phyloP scores from a whole-genome alignment of 2,329 filamentous ascomycete genomes.

The Pyricularia grisea region DNA sequence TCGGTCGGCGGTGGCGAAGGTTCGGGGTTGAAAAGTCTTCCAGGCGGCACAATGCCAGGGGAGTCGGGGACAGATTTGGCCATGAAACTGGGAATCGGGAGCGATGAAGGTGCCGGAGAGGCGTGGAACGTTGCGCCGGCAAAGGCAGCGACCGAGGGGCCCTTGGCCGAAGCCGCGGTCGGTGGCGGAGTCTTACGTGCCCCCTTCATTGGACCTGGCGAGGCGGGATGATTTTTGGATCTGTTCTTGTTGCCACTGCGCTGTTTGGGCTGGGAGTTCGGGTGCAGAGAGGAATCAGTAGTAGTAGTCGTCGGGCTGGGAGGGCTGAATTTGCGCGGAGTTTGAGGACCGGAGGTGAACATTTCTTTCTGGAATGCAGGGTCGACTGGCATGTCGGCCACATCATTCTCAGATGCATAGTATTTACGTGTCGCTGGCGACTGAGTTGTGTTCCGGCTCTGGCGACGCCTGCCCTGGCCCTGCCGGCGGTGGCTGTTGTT shows the following conservation, averaged over 20 bases:
- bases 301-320: conserved; percentile 14
- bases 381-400: conserved; percentile 20
- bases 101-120: conserved; percentile 79
- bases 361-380: conserved; percentile 24
- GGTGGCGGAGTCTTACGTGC: conserved; percentile 36
- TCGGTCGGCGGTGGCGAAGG: conserved; percentile 44
- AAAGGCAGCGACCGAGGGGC: conserved; percentile 53
- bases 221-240: conserved; percentile 22
- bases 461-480: conserved; percentile 30
- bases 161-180: conserved; percentile 29
- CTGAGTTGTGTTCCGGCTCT: conserved; percentile 26
- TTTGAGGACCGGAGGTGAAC: conserved; percentile 21
- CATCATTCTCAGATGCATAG: conserved; percentile 52
- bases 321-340: conserved; percentile 32
- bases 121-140: conserved; percentile 92
- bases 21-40: conserved; percentile 24
- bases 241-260: conserved; percentile 18
- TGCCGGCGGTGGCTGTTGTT: conserved; percentile 18
- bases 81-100: conserved; percentile 83
- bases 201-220: conserved; percentile 30
- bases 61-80: conserved; percentile 66
- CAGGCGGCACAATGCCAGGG: conserved; percentile 28
- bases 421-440: conserved; percentile 33
- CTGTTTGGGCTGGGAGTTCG: conserved; percentile 16
- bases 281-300: conserved; percentile 12